A percentile compares a stretch with the other conserved stretches of the same genome.
These are phyloP conservation scores for Pseudomassariella vexata DNA, from an alignment of 2,329 filamentous ascomycete species.

Conservation along the genomic window DNA sequence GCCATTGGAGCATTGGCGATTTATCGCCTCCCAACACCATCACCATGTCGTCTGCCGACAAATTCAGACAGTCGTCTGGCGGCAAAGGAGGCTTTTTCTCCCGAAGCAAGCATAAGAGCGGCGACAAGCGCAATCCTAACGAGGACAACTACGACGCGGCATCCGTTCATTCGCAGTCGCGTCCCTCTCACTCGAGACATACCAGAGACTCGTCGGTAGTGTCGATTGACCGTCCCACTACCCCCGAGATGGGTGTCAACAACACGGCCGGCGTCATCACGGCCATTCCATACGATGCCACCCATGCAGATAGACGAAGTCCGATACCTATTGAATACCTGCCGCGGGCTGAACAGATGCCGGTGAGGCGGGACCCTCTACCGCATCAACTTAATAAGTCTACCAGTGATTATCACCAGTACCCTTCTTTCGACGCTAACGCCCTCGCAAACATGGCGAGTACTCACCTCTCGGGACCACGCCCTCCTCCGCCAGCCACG, in stretches of 20 bases:
- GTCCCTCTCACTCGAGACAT: slow-evolving; percentile 68
- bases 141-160: slow-evolving; percentile 56
- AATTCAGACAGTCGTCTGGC: slow-evolving; percentile 72
- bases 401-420: slow-evolving; percentile 80
- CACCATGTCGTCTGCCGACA: slow-evolving; percentile 62
- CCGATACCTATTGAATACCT: slow-evolving; percentile 70
- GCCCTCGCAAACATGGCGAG: slow-evolving; percentile 36
- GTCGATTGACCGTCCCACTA: slow-evolving; percentile 63
- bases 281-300: slow-evolving; percentile 78
- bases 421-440: slow-evolving; percentile 64
- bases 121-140: slow-evolving; percentile 64
- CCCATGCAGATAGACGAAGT: slow-evolving; percentile 58
- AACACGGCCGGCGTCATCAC: slow-evolving; percentile 79
- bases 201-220: slow-evolving; percentile 66
- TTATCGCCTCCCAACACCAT: slow-evolving; percentile 15
- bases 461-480: slow-evolving; percentile 54
- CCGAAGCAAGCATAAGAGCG: slow-evolving; percentile 75
- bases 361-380: slow-evolving; percentile 63
- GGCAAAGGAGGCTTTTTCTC: slow-evolving; percentile 79
- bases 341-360: slow-evolving; percentile 58
- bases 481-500: slow-evolving; percentile 51
- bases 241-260: slow-evolving; percentile 61
- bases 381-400: slow-evolving; percentile 80
- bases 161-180: slow-evolving; percentile 29
- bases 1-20: slow-evolving; percentile 19